These are phyloP conservation scores for Exophiala spinifera DNA, from an alignment of 2,329 filamentous ascomycete genomes.

Conservation along the genomic window DNA sequence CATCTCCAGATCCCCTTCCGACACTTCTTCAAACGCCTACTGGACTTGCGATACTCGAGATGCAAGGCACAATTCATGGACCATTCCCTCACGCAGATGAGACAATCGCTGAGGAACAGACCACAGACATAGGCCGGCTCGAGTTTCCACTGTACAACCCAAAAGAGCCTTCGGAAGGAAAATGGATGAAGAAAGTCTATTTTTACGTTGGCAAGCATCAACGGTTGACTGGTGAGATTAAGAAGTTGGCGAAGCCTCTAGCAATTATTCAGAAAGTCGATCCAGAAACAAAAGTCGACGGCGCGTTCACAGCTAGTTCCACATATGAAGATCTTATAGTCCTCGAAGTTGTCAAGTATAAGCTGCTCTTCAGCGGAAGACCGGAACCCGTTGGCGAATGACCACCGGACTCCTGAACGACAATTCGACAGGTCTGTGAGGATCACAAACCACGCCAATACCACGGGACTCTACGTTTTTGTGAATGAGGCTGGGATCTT, in stretches of 20 bases:
- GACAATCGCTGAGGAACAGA: conserved; percentile 27
- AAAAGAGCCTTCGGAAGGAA: conserved; percentile 55
- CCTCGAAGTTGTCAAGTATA: conserved; percentile 81
- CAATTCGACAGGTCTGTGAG: too few relatives aligned
- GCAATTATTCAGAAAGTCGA: conserved; percentile 67
- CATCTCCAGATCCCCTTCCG: conserved; percentile 62
- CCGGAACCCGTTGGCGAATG: conserved; percentile 73
- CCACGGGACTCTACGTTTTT: too few relatives aligned
- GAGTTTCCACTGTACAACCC: conserved; percentile 70
- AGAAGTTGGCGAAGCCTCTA: conserved; percentile 74
- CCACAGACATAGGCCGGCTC: conserved; percentile 66
- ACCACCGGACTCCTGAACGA: not conserved
- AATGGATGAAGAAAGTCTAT: conserved; percentile 88
- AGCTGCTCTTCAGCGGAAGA: conserved; percentile 76
- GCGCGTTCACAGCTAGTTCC: conserved; percentile 36
- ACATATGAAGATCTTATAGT: conserved; percentile 64
- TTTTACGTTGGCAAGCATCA: conserved; percentile 88
- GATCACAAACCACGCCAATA: too few relatives aligned
- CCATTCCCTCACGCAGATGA: conserved; percentile 44
- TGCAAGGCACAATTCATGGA: conserved; percentile 86
- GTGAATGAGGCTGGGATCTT: too few relatives aligned
- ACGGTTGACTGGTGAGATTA: conserved; percentile 82
- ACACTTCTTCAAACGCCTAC: conserved; percentile 82
- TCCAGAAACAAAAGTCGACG: conserved; percentile 20
- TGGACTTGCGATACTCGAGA: conserved; percentile 83